Evolutionary conservation across 2,329 filamentous ascomycete genomes (phyloP).

Genomic region (Talaromyces rugulosus): DNA sequence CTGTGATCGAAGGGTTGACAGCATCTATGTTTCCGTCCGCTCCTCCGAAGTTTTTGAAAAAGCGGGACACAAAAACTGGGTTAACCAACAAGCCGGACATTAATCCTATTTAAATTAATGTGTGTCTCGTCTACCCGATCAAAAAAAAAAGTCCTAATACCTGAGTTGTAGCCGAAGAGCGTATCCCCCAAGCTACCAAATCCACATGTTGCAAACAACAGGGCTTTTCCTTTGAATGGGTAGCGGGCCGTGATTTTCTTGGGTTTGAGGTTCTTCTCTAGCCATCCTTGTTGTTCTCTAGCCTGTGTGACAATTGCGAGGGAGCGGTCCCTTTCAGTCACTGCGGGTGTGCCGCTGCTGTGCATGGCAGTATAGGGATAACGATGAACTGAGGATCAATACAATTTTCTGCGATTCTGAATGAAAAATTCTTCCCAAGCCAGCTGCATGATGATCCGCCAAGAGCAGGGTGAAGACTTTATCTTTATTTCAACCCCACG

Average conservation of each 20-base stretch:
- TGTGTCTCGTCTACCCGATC: no score
- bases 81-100: conserved; percentile 20
- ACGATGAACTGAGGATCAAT: no score
- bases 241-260: conserved; percentile 33
- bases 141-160: conserved; percentile 16
- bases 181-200: conserved; percentile 40
- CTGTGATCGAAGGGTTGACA: conserved; percentile 35
- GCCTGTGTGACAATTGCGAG: not conserved
- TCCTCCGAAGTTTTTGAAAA: not conserved
- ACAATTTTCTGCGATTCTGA: no score
- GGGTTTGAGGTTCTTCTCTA: conserved; percentile 25
- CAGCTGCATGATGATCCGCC: no score
- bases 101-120: conserved; percentile 24
- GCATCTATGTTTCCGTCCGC: not conserved
- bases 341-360: no score
- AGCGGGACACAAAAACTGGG: not conserved
- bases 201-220: conserved; percentile 36
- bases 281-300: not conserved
- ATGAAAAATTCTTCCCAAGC: no score
- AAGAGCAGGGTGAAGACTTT: no score
- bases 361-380: no score
- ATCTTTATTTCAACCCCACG: no score
- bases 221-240: conserved; percentile 37
- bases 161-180: conserved; percentile 40
- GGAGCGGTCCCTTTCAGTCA: not conserved